Conservation (phyloP, 73 alveolate species). For the Tetrahymena borealis region DNA sequence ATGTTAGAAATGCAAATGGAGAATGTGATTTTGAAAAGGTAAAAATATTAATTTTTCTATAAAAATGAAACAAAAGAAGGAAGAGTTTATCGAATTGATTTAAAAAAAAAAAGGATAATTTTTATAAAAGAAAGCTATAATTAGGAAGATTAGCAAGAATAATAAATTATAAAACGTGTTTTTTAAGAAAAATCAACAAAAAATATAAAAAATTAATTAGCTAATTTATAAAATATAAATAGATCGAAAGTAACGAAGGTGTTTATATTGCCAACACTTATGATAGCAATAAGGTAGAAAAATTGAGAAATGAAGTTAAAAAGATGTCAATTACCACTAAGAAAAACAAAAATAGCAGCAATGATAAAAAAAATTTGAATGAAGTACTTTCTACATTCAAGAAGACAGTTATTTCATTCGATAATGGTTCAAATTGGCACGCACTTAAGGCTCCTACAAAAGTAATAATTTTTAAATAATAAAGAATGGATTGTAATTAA, state of each 20-base stretch:
- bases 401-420: slow-evolving; percentile 78
- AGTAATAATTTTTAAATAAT: neutral
- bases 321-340: neutral
- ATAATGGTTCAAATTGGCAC: slow-evolving; percentile 89
- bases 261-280: slow-evolving; percentile 63
- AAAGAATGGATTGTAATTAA: neutral
- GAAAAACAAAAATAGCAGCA: neutral
- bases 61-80: too few species aligned
- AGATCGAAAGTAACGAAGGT: slow-evolving; percentile 59
- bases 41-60: too few species aligned
- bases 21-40: slow-evolving; percentile 59
- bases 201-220: neutral
- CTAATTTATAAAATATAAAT: neutral
- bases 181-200: neutral
- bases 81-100: too few species aligned
- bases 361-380: slow-evolving; percentile 6
- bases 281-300: slow-evolving; percentile 27
- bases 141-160: too few species aligned
- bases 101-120: too few species aligned
- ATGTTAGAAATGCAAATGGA: slow-evolving; percentile 34
- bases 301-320: neutral
- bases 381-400: slow-evolving; percentile 26
- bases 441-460: slow-evolving; percentile 50
- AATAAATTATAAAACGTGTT: too few species aligned
- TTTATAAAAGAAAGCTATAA: too few species aligned